phyloP scores from a whole-genome alignment of 2,329 filamentous ascomycete species.

The Nemania serpens region DNA sequence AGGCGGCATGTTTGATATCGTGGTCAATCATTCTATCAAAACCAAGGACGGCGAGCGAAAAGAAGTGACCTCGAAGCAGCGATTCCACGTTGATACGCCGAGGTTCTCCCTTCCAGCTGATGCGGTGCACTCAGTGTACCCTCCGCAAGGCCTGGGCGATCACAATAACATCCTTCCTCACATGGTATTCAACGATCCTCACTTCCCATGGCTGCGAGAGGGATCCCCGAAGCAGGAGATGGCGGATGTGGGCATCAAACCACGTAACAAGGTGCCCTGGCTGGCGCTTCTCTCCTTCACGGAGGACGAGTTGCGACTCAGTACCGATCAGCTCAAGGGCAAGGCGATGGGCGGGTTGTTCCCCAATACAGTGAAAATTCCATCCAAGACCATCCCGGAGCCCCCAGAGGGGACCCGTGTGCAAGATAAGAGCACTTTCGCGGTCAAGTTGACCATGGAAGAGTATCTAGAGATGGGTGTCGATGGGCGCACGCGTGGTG shows the following conservation, averaged over 20 bases:
- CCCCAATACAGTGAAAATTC: no score
- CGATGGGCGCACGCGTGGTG: not conserved
- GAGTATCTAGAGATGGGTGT: not conserved
- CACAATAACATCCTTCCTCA: not conserved
- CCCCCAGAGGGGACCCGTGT: not conserved
- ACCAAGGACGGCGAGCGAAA: no score
- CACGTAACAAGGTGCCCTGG: slow-evolving; percentile 1
- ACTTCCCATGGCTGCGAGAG: not conserved
- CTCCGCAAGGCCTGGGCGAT: not conserved
- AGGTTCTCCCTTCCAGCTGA: not conserved
- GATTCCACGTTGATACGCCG: not conserved
- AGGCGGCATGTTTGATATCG: no score
- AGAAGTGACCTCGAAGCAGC: no score
- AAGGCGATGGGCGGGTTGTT: no score
- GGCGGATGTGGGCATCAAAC: no score
- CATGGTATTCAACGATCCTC: not conserved
- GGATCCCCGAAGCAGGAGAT: not conserved
- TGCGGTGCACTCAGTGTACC: not conserved
- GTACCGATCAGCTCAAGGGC: no score
- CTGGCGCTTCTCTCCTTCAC: not conserved
- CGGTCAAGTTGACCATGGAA: not conserved
- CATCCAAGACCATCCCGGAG: not conserved
- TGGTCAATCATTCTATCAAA: no score
- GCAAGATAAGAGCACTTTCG: not conserved
- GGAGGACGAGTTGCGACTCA: not conserved